A percentile compares a stretch with the other conserved stretches of the same genome.
phyloP scores from a whole-genome alignment of 768 basidiomycete genomes.

The Kwoniella sp. region DNA sequence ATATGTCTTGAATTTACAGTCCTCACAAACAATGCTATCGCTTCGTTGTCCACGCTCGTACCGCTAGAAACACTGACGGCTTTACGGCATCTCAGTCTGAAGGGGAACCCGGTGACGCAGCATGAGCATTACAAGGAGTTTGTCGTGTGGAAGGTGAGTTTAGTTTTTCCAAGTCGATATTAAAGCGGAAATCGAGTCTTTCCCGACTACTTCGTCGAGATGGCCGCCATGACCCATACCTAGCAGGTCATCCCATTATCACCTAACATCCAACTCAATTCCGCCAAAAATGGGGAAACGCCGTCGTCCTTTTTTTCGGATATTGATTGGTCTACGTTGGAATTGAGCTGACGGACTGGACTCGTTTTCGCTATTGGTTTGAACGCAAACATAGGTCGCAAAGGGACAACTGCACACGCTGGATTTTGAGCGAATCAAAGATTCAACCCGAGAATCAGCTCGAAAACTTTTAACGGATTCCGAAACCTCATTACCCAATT shows the following conservation, averaged over 20 bases:
- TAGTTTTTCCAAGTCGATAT: background rate
- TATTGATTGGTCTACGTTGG: too few relatives aligned
- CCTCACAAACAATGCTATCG: constrained; percentile 53
- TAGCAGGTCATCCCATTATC: constrained; percentile 5
- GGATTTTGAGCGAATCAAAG: constrained; percentile 56
- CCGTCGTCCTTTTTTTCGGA: too few relatives aligned
- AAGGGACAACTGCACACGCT: constrained; percentile 52
- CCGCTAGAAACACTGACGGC: constrained; percentile 51
- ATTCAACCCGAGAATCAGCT: constrained; percentile 45
- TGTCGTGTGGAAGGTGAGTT: constrained; percentile 54
- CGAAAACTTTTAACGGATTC: constrained; percentile 46
- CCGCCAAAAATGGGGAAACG: too few relatives aligned
- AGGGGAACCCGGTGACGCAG: constrained; percentile 52
- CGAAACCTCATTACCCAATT: constrained; percentile 47
- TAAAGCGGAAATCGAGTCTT: background rate
- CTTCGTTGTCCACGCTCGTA: constrained; percentile 51
- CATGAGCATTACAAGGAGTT: constrained; percentile 55
- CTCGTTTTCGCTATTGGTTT: too few relatives aligned
- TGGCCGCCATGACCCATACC: too few relatives aligned
- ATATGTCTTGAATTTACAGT: constrained; percentile 30
- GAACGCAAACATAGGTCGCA: constrained; percentile 46
- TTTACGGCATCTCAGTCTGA: constrained; percentile 52
- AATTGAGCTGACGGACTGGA: too few relatives aligned
- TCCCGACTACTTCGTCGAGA: too few relatives aligned
- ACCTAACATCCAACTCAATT: too few relatives aligned